phyloP scores from a whole-genome alignment of 352 stramenopile species.

The Thalassiosira hispida region DNA sequence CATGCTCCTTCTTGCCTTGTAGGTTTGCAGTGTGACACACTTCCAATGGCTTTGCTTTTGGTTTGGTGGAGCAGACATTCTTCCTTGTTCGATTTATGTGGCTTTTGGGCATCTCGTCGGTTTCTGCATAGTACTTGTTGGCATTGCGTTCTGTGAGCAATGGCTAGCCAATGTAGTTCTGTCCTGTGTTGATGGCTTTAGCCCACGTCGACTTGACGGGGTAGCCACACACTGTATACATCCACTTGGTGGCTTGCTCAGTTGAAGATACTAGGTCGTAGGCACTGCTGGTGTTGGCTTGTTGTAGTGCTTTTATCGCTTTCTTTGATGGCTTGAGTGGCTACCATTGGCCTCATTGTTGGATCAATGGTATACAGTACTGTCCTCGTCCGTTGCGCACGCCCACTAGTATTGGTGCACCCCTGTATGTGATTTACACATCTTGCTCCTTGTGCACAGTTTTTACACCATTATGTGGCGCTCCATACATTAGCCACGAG shows the following conservation, averaged over 20 bases:
- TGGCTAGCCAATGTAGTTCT: constrained; percentile 21
- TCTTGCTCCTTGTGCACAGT: constrained; percentile 32
- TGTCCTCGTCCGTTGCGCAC: constrained; percentile 23
- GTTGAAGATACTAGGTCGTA: no score
- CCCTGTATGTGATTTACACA: constrained; percentile 34
- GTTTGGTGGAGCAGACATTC: constrained; percentile 9
- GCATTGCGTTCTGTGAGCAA: constrained; percentile 9
- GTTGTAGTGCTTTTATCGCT: not conserved
- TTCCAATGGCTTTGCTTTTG: not conserved
- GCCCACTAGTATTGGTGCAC: constrained; percentile 28
- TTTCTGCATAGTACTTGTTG: constrained; percentile 5
- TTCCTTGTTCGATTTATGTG: constrained; percentile 18
- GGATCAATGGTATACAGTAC: constrained; percentile 34
- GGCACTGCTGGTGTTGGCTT: no score
- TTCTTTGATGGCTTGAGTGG: constrained; percentile 12
- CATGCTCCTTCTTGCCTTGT: not conserved
- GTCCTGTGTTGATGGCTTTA: no score
- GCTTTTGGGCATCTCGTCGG: constrained; percentile 14
- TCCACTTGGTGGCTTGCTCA: no score
- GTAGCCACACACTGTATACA: no score
- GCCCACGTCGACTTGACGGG: no score
- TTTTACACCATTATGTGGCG: no score
- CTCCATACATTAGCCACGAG: no score
- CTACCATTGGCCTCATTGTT: constrained; percentile 30
- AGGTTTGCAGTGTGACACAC: not conserved